Conservation (phyloP, 2,329 filamentous ascomycete genomes). For the Trichoderma sp. region DNA sequence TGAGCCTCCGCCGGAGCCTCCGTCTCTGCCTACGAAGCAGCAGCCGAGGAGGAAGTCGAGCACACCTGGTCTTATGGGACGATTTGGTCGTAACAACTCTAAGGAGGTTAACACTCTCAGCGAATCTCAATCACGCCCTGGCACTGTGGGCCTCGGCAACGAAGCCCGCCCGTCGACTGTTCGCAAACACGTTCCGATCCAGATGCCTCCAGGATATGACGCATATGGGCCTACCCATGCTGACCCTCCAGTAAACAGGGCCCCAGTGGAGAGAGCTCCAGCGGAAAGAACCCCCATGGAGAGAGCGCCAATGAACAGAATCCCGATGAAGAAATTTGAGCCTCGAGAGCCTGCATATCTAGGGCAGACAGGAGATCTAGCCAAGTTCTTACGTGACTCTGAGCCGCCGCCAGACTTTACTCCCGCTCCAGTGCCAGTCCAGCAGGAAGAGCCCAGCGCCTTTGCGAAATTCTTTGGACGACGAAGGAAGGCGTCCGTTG, state of each 20-base stretch:
- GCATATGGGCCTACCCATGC: slow-evolving; percentile 39
- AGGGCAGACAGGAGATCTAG: slow-evolving; percentile 67
- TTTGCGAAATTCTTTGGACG: slow-evolving; percentile 53
- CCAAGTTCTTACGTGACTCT: slow-evolving; percentile 71
- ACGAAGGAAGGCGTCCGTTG: slow-evolving; percentile 49
- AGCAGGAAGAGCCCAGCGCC: slow-evolving; percentile 44
- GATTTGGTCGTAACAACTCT: slow-evolving; percentile 48
- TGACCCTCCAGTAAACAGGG: slow-evolving; percentile 26
- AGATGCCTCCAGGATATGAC: slow-evolving; percentile 51
- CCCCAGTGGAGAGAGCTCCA: slow-evolving; percentile 1
- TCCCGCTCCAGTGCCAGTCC: slow-evolving; percentile 31
- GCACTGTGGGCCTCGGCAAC: slow-evolving; percentile 28
- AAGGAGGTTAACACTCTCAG: slow-evolving; percentile 32
- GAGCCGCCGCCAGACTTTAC: slow-evolving; percentile 56
- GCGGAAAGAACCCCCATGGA: neutral
- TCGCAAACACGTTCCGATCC: slow-evolving; percentile 55
- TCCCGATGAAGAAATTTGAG: slow-evolving; percentile 60
- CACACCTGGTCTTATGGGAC: slow-evolving; percentile 61
- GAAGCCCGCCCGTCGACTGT: slow-evolving; percentile 23
- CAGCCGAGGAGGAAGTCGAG: slow-evolving; percentile 61
- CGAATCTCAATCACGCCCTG: slow-evolving; percentile 42
- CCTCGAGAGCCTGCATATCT: slow-evolving; percentile 53
- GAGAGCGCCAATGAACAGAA: slow-evolving; percentile 41
- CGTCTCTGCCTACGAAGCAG: slow-evolving; percentile 38
- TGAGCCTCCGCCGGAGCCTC: slow-evolving; percentile 61